A percentile compares a stretch with the other conserved stretches of the same genome.
phyloP scores from a whole-genome alignment of 208 protist species.

The Angomonas deanei region DNA sequence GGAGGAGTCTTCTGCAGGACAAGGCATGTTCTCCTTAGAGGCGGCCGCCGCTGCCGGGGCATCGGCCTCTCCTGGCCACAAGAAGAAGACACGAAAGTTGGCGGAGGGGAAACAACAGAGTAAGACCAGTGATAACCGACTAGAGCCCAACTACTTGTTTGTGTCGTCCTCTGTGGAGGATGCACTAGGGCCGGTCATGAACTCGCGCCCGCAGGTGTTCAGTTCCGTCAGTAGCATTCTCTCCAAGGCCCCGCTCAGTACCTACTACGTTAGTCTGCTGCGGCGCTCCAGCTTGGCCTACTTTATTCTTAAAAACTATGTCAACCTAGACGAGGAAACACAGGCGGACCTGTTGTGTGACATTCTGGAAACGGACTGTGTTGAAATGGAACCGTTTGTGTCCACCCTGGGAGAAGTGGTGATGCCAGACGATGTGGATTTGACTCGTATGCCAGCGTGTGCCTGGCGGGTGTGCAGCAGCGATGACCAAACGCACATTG shows the following conservation, averaged over 20 bases:
- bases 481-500: slow-evolving; percentile 48
- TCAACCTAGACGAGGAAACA: slow-evolving; percentile 43
- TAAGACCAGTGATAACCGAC: slow-evolving; percentile 1
- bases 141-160: slow-evolving; percentile 44
- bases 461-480: slow-evolving; percentile 57
- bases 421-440: slow-evolving; percentile 20
- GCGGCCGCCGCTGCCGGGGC: slow-evolving; percentile 11
- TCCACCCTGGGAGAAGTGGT: slow-evolving; percentile 43
- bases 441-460: slow-evolving; percentile 47
- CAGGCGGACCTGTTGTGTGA: slow-evolving; percentile 72
- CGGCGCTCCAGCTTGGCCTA: slow-evolving; percentile 47
- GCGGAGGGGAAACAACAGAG: neutral
- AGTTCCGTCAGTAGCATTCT: slow-evolving; percentile 33
- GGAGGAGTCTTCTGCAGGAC: neutral
- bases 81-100: slow-evolving; percentile 5
- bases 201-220: slow-evolving; percentile 62
- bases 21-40: slow-evolving; percentile 1
- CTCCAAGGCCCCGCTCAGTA: slow-evolving; percentile 18
- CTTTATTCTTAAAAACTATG: slow-evolving; percentile 57
- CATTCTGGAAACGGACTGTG: slow-evolving; percentile 64
- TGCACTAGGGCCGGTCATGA: slow-evolving; percentile 45
- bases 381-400: slow-evolving; percentile 59
- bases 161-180: slow-evolving; percentile 63
- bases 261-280: slow-evolving; percentile 59
- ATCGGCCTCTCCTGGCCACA: neutral